Percentiles rank a stretch among this genome's conserved stretches.
phyloP scores from a whole-genome alignment of 805 yeast species.

The Saturnispora serradocipensis region DNA sequence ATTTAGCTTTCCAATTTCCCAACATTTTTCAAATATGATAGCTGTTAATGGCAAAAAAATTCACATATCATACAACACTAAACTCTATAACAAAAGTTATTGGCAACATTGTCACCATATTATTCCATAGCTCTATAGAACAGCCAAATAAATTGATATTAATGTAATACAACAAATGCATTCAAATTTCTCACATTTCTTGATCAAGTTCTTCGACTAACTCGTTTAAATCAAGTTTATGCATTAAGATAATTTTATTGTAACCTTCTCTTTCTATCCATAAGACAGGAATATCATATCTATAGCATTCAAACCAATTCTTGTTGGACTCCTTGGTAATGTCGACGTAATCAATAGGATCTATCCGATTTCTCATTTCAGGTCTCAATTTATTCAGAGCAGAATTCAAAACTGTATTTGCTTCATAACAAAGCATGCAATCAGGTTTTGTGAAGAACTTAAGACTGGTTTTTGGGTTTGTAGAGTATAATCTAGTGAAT shows the following conservation, averaged over 20 bases:
- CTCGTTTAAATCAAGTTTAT: conserved; percentile 48
- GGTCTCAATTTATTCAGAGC: conserved; percentile 28
- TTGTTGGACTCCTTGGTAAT: conserved; percentile 51
- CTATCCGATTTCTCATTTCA: conserved; percentile 19
- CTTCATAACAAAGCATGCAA: conserved; percentile 62
- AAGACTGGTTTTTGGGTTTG: conserved; percentile 22
- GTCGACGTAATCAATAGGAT: conserved; percentile 39
- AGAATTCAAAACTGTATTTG: conserved; percentile 40
- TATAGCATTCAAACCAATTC: conserved; percentile 58
- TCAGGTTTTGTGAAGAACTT: conserved; percentile 63
- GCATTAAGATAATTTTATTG: conserved; percentile 56
- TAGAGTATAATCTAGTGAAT: not conserved
- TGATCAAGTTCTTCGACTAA: conserved; percentile 42
- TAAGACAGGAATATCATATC: conserved; percentile 73
- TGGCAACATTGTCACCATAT: not conserved
- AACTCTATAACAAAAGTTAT: not conserved
- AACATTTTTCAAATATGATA: conserved; percentile 12
- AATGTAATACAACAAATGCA: not conserved
- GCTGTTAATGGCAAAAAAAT: conserved; percentile 6
- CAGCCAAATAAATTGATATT: not conserved
- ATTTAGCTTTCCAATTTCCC: conserved; percentile 10
- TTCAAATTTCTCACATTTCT: conserved; percentile 16
- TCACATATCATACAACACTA: not conserved
- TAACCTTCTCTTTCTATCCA: conserved; percentile 48
- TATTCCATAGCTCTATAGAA: not conserved